Conservation (phyloP, 192 early-diverging fungal genomes). For the Linnemannia hyalina region DNA sequence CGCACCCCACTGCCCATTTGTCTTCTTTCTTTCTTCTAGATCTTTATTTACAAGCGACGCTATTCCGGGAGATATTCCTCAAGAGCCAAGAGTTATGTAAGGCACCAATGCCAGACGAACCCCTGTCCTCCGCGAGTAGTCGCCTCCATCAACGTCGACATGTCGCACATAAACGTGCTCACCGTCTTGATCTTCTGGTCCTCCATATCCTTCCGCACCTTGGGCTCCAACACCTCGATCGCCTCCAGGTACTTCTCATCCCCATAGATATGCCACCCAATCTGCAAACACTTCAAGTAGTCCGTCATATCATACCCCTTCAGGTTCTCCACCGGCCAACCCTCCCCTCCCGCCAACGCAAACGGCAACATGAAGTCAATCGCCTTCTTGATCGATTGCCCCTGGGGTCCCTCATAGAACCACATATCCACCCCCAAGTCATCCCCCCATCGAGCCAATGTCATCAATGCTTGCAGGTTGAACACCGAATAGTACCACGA, state of each 20-base stretch:
- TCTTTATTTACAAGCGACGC: not conserved
- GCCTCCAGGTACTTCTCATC: constrained; percentile 59
- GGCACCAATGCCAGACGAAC: constrained; percentile 55
- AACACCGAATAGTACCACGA: constrained; percentile 68
- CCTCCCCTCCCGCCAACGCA: constrained; percentile 58
- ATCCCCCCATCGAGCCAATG: constrained; percentile 56
- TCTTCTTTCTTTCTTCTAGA: not conserved
- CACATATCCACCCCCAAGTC: constrained; percentile 59
- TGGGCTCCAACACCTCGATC: constrained; percentile 47
- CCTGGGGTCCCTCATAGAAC: constrained; percentile 58
- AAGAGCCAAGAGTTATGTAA: constrained; percentile 24
- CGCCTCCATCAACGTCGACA: constrained; percentile 44
- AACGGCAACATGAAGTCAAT: constrained; percentile 67
- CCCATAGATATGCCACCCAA: constrained; percentile 64
- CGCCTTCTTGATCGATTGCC: constrained; percentile 62
- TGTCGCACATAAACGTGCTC: constrained; percentile 53
- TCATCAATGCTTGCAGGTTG: constrained; percentile 64
- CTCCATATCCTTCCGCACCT: constrained; percentile 50
- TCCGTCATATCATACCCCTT: constrained; percentile 60
- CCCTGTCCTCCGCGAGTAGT: constrained; percentile 40
- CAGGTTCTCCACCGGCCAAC: constrained; percentile 64
- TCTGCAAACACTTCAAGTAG: constrained; percentile 61
- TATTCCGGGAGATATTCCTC: not conserved
- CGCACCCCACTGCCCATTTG: not conserved
- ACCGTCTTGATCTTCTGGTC: constrained; percentile 52